phyloP scores from a whole-genome alignment of 371 early-diverging fungal genomes.

The Lichtheimia ramosa region DNA sequence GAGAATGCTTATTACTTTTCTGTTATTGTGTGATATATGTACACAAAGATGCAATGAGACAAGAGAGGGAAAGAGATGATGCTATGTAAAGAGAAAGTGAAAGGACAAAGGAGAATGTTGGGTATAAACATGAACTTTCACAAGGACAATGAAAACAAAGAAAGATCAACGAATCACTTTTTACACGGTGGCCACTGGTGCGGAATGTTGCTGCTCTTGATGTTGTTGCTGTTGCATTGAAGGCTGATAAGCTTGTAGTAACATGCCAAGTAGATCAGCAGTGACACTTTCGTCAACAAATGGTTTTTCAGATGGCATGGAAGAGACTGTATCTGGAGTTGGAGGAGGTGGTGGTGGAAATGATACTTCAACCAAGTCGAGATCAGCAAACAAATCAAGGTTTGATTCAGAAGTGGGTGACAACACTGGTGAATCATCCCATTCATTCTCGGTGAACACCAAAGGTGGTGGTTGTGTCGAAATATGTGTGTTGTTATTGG shows the following conservation, averaged over 20 bases:
- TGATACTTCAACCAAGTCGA: not conserved
- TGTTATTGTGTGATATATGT: too few relatives aligned
- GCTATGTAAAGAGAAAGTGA: too few relatives aligned
- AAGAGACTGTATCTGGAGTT: not conserved
- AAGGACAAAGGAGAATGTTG: too few relatives aligned
- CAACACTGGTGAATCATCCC: not conserved
- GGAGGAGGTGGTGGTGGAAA: not conserved
- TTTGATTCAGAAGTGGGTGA: not conserved
- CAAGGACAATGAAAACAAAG: too few relatives aligned
- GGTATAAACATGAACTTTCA: too few relatives aligned
- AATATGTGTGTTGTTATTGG: too few relatives aligned
- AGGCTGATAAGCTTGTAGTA: not conserved
- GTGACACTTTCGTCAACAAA: not conserved
- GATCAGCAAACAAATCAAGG: constrained; percentile 1
- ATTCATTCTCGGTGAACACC: constrained; percentile 1
- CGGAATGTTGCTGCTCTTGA: not conserved
- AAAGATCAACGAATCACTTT: too few relatives aligned
- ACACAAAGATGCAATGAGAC: too few relatives aligned
- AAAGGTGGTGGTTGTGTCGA: not conserved
- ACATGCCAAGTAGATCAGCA: not conserved
- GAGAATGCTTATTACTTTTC: too few relatives aligned
- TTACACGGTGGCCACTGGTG: not conserved
- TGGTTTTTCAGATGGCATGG: not conserved
- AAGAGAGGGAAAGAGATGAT: too few relatives aligned
- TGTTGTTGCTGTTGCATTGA: not conserved